Evolutionary conservation across 768 basidiomycete species (phyloP).

Genomic region (Paxillus involutus): DNA sequence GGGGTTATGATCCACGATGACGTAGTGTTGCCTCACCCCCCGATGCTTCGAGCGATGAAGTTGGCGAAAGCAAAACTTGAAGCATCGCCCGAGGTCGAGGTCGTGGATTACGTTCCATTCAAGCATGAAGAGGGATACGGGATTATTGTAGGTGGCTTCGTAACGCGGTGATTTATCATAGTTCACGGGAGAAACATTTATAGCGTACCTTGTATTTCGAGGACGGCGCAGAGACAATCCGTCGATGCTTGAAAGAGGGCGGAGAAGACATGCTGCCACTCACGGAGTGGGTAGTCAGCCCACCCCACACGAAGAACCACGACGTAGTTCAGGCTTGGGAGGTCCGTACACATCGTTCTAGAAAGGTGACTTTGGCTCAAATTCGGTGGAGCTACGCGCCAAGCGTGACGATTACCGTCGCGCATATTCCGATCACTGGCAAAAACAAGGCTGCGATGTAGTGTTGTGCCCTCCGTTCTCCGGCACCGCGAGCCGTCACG

Average conservation of each 20-base stretch:
- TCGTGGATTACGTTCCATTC: constrained; percentile 36
- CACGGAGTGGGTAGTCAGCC: constrained; percentile 36
- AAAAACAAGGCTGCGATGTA: constrained; percentile 37
- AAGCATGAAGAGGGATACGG: constrained; percentile 33
- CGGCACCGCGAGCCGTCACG: constrained; percentile 38
- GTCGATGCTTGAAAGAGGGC: constrained; percentile 18
- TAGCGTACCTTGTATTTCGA: constrained; percentile 39
- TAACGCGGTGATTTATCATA: background rate
- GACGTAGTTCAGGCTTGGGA: constrained; percentile 28
- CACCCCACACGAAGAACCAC: constrained; percentile 24
- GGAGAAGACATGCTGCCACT: constrained; percentile 38
- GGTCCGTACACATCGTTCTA: constrained; percentile 12
- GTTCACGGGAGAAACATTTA: background rate
- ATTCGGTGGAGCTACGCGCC: constrained; percentile 20
- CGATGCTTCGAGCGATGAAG: constrained; percentile 40
- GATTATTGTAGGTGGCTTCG: constrained; percentile 27
- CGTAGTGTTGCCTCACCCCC: constrained; percentile 41
- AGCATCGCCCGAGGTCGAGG: constrained; percentile 32
- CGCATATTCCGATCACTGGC: constrained; percentile 38
- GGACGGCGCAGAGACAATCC: constrained; percentile 35
- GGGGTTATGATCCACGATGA: constrained; percentile 35
- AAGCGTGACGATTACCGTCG: constrained; percentile 35
- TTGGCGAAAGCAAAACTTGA: constrained; percentile 35
- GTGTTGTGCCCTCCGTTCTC: constrained; percentile 38
- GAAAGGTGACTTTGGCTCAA: background rate